phyloP scores from a whole-genome alignment of 2,329 filamentous ascomycete species.

The Diaporthe vexans region DNA sequence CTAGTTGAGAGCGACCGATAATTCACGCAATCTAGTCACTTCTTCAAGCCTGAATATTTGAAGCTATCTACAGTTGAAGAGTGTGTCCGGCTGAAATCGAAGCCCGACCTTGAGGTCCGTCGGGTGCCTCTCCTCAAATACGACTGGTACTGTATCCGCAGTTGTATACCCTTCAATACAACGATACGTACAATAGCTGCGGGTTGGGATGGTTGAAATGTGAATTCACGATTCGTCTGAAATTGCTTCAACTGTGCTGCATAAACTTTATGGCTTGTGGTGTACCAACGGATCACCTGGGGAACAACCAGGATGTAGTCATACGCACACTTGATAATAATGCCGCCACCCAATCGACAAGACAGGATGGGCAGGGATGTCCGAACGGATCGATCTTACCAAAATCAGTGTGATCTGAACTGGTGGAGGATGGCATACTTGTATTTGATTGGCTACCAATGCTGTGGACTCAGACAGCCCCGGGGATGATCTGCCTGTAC shows the following conservation, averaged over 20 bases:
- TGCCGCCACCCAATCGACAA: not conserved
- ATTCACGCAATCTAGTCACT: not conserved
- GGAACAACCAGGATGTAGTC: not conserved
- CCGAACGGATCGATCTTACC: too few species aligned
- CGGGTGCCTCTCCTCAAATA: not conserved
- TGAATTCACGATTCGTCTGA: too few species aligned
- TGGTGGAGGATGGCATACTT: not conserved
- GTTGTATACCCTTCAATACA: not conserved
- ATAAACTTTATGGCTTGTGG: not conserved
- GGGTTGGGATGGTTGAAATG: too few species aligned
- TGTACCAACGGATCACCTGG: fast-evolving
- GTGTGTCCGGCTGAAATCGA: not conserved
- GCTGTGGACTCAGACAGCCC: not conserved
- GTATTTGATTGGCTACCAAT: not conserved
- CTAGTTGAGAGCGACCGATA: not conserved
- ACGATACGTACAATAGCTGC: too few species aligned
- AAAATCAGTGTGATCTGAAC: not conserved
- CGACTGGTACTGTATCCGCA: not conserved
- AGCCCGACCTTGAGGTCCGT: not conserved
- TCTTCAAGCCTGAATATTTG: not conserved
- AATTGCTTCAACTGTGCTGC: not conserved
- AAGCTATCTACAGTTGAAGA: not conserved
- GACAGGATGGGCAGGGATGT: not conserved
- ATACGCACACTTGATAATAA: not conserved
- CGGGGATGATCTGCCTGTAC: not conserved